Evolutionary conservation across 192 early-diverging fungal genomes (phyloP).

Genomic region (Dispira simplex): DNA sequence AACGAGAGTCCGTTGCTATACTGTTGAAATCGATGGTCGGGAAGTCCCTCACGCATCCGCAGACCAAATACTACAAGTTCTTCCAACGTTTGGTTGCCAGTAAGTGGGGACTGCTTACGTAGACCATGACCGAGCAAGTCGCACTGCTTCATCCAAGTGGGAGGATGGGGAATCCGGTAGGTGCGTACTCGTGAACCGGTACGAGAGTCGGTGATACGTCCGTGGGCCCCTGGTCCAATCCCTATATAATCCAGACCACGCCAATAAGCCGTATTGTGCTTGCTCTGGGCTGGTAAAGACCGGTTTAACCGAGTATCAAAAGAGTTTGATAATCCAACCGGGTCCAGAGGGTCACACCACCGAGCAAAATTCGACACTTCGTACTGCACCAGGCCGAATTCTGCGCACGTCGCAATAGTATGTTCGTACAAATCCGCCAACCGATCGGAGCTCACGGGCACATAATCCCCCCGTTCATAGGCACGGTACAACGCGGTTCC

Average conservation of each 20-base stretch:
- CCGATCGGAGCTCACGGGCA: constrained; percentile 16
- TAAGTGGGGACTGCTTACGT: not conserved
- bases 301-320: not conserved
- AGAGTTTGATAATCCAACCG: too few species aligned
- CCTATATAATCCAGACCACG: constrained; percentile 33
- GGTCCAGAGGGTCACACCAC: not conserved
- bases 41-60: constrained; percentile 26
- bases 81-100: constrained; percentile 12
- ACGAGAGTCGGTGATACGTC: constrained; percentile 21
- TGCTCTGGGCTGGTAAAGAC: constrained; percentile 14
- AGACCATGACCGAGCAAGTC: constrained; percentile 18
- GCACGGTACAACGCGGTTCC: constrained; percentile 31
- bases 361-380: constrained; percentile 32
- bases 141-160: constrained; percentile 19
- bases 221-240: constrained; percentile 40
- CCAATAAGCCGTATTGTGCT: constrained; percentile 37
- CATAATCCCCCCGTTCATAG: constrained; percentile 13
- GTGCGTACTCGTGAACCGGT: constrained; percentile 14
- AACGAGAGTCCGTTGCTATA: constrained; percentile 15
- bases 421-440: constrained; percentile 27
- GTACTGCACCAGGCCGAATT: constrained; percentile 25
- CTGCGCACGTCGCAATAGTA: constrained; percentile 15
- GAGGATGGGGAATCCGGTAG: constrained; percentile 16
- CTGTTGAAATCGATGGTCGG: constrained; percentile 12
- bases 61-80: constrained; percentile 31